Evolutionary conservation across 148 eudicot genomes (phyloP).

Genomic region (Arctostaphylos glauca): DNA sequence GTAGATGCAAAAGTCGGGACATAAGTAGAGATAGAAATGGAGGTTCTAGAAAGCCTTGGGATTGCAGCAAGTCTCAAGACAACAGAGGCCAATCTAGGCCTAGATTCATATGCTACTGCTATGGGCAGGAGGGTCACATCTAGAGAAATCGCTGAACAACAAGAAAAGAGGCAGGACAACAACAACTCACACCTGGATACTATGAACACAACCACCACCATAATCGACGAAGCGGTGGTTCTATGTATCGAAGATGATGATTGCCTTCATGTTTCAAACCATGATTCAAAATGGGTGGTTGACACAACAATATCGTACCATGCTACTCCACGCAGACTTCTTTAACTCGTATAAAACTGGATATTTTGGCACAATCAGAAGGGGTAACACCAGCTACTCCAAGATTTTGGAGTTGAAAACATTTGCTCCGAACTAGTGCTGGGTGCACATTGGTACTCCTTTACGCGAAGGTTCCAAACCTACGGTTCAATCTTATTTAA

Average conservation of each 20-base stretch:
- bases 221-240: background rate
- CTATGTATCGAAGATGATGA: background rate
- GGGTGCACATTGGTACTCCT: no score
- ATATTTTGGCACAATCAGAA: background rate
- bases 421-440: background rate
- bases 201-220: background rate
- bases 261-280: background rate
- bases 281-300: background rate
- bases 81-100: background rate
- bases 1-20: background rate
- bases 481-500: no score
- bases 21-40: background rate
- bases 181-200: background rate
- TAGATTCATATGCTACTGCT: background rate
- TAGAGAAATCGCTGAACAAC: background rate
- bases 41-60: background rate
- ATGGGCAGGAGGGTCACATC: background rate
- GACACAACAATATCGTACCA: background rate
- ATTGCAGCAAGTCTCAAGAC: background rate
- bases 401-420: background rate
- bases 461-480: no score
- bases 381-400: background rate
- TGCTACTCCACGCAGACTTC: background rate
- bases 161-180: background rate
- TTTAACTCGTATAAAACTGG: background rate